A percentile compares a stretch with the other conserved stretches of the same genome.
Evolutionary conservation across 2,329 filamentous ascomycete genomes (phyloP).

Genomic region (Sporothrix pseudoabietina): DNA sequence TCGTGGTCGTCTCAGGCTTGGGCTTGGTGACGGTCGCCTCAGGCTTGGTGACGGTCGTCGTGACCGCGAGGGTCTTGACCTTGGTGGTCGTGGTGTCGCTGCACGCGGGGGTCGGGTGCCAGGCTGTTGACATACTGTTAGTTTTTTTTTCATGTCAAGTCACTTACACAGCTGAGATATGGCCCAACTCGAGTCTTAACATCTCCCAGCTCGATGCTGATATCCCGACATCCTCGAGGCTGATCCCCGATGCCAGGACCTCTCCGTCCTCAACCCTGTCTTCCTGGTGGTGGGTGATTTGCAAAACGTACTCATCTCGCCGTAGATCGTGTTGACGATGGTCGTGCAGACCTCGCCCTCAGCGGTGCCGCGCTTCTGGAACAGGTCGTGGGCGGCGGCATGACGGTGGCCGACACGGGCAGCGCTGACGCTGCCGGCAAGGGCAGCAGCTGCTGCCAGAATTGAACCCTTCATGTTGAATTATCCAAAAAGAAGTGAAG

Average conservation of each 20-base stretch:
- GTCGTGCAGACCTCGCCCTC: conserved; percentile 65
- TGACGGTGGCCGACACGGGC: conserved; percentile 57
- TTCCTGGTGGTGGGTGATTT: background rate
- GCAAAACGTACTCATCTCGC: conserved; percentile 52
- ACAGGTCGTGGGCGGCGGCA: conserved; percentile 53
- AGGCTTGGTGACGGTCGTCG: conserved; percentile 19
- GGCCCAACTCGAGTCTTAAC: no score
- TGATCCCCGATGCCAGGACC: background rate
- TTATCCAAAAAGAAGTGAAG: conserved; percentile 26
- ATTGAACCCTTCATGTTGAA: conserved; percentile 74
- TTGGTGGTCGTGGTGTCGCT: conserved; percentile 24
- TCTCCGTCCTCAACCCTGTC: background rate
- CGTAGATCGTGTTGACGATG: conserved; percentile 71
- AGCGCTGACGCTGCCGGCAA: conserved; percentile 59
- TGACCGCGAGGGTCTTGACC: conserved; percentile 13
- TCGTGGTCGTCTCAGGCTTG: background rate
- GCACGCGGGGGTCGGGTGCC: conserved; percentile 22
- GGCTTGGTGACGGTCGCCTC: background rate
- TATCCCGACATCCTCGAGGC: background rate
- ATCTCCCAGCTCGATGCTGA: background rate
- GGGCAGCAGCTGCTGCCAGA: conserved; percentile 65
- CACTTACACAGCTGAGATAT: background rate
- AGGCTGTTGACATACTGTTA: conserved; percentile 7
- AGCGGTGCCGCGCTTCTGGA: conserved; percentile 53
- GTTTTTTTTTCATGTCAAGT: background rate